Conservation (phyloP, 148 eudicot genomes). For the Nepenthes gracilis region DNA sequence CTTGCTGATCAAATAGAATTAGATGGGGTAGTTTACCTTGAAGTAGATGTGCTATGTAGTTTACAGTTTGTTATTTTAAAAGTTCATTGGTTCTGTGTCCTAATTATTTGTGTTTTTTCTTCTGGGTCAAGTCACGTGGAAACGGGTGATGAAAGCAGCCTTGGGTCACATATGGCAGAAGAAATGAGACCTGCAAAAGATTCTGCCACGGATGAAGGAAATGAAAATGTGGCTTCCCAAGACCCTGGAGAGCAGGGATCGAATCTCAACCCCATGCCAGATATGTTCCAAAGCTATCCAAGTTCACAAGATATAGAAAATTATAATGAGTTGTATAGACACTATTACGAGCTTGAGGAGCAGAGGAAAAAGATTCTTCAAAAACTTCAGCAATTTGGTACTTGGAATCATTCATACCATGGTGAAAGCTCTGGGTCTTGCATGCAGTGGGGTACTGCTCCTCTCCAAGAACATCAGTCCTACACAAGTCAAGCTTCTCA, state of each 20-base stretch:
- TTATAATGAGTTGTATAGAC: slow-evolving; percentile 43
- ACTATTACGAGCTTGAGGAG: slow-evolving; percentile 68
- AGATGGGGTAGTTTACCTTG: too few species aligned
- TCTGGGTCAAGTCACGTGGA: slow-evolving; percentile 20
- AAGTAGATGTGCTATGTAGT: too few species aligned
- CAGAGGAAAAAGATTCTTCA: slow-evolving; percentile 66
- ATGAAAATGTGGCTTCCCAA: slow-evolving; percentile 15
- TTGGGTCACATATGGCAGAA: slow-evolving; percentile 9
- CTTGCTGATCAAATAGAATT: too few species aligned
- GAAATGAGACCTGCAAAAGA: slow-evolving; percentile 20
- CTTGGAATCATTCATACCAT: slow-evolving; percentile 26
- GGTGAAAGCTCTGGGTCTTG: slow-evolving; percentile 24
- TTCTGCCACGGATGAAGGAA: slow-evolving; percentile 12
- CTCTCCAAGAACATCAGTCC: slow-evolving; percentile 32
- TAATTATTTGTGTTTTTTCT: slow-evolving; percentile 6
- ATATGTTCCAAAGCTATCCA: slow-evolving; percentile 13
- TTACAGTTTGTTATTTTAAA: background rate
- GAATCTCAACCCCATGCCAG: slow-evolving; percentile 16
- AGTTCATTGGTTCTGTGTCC: background rate
- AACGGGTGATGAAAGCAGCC: slow-evolving; percentile 14
- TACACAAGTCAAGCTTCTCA: slow-evolving; percentile 27
- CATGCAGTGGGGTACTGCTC: slow-evolving; percentile 19
- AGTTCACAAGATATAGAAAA: slow-evolving; percentile 34
- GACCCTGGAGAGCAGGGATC: slow-evolving; percentile 12
- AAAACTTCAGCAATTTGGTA: slow-evolving; percentile 48